Conservation (phyloP, 2,329 filamentous ascomycete species). For the Orbilia brochopaga region DNA sequence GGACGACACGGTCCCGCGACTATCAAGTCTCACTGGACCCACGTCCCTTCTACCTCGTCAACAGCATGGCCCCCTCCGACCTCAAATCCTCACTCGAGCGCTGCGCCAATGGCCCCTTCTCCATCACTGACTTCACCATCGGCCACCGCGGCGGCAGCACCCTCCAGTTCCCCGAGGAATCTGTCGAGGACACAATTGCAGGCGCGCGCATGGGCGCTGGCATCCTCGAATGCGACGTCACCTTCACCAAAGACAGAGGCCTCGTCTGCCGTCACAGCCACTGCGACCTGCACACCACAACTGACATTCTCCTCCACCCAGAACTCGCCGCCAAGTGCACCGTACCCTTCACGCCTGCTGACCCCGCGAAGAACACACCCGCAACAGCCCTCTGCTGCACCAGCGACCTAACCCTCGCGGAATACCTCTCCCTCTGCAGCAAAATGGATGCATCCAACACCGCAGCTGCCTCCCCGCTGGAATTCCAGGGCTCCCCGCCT, state of each 20-base stretch:
- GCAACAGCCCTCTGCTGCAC: slow-evolving; percentile 74
- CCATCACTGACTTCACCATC: slow-evolving; percentile 66
- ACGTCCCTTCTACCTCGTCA: slow-evolving; percentile 69
- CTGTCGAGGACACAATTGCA: slow-evolving; percentile 66
- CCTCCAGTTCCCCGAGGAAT: slow-evolving; percentile 70
- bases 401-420: slow-evolving; percentile 70
- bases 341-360: slow-evolving; percentile 66
- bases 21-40: slow-evolving; percentile 66
- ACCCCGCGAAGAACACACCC: slow-evolving; percentile 58
- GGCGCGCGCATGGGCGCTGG: slow-evolving; percentile 72
- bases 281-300: slow-evolving; percentile 72
- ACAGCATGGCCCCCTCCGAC: slow-evolving; percentile 67
- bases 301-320: slow-evolving; percentile 69
- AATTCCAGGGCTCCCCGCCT: slow-evolving; percentile 67
- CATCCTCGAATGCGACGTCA: slow-evolving; percentile 71
- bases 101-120: slow-evolving; percentile 63
- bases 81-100: slow-evolving; percentile 67
- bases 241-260: slow-evolving; percentile 69
- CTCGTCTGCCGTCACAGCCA: slow-evolving; percentile 73
- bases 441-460: slow-evolving; percentile 73
- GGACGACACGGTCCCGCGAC: slow-evolving; percentile 12
- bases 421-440: slow-evolving; percentile 71
- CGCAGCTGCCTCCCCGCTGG: slow-evolving; percentile 65
- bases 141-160: slow-evolving; percentile 69
- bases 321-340: slow-evolving; percentile 70